Base-by-base conservation (phyloP, 1,139 yeast genomes). In the Debaryomyces nepalensis region DNA sequence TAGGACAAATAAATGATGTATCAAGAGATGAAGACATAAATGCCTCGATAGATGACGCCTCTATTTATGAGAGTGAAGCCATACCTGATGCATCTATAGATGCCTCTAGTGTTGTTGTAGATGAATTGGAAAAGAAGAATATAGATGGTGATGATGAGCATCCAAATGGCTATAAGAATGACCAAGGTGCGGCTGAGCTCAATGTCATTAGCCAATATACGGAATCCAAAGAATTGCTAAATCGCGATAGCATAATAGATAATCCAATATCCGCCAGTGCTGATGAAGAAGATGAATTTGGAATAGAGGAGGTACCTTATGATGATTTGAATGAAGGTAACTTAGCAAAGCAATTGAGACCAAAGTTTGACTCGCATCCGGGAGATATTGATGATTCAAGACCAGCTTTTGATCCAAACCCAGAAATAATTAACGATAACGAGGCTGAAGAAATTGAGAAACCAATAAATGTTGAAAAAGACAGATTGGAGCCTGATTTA, bases 331-430 rank as follows among this genome's bases (percentile, higher is more conserved):
- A 50, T 9, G 61, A 56, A 22, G 59, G 58, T 2, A 48, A 53
- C 14, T 49, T 65, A 18, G 66, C 68, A 5, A 54, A 53, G 30
- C 59, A 56, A 3, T 56, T 65, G 39, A 58, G 64, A 31, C 75
- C 75, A 1, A 64, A 55, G 3, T 68, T 69, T 47, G 71, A 66
- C 34, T 49, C 52, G 3, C 54, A 56, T 9, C 68, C 73, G 2
- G 64, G 60, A 39, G 55, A 64, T 14, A 65, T 64, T 12, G 37
- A 36, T 3, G 41, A 33, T 5, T 11, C 24, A 8, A 30, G 64
- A 29, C 75, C 75, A 1, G 63, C 55, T 3, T 68, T 69, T 47
- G 72, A 66, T 36, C 50, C 53, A 4, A 53, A 56, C 9, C 69
- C 73, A 3, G 64, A 60, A 38, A 55, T 64, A 14, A 65, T 64